A percentile compares a stretch with the other conserved stretches of the same genome.
phyloP scores from a whole-genome alignment of 2,329 filamentous ascomycete species.

The Verticillium longisporum region DNA sequence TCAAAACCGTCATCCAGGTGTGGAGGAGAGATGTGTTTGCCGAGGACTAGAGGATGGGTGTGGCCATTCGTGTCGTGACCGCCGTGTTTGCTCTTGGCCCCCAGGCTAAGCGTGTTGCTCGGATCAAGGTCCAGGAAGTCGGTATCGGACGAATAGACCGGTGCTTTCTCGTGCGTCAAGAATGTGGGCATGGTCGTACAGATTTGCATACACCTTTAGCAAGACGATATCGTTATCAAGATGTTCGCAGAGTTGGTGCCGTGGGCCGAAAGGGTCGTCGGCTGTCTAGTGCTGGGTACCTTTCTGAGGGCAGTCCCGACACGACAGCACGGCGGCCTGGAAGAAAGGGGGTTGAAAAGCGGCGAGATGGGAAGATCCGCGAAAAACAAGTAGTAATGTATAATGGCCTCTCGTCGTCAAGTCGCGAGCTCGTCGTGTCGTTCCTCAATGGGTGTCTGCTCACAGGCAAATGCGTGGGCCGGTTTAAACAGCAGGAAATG shows the following conservation, averaged over 20 bases:
- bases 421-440: neutral
- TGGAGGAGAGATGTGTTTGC: constrained; percentile 30
- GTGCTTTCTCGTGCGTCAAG: constrained; percentile 37
- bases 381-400: neutral
- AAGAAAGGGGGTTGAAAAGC: neutral
- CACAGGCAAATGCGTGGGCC: neutral
- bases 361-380: neutral
- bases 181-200: constrained; percentile 43
- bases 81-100: constrained; percentile 13
- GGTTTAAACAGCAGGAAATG: neutral
- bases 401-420: neutral
- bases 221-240: neutral
- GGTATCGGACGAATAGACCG: constrained; percentile 31
- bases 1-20: constrained; percentile 44
- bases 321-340: neutral
- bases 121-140: constrained; percentile 38
- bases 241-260: neutral
- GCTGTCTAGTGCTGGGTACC: neutral
- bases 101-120: constrained; percentile 27
- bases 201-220: neutral
- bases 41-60: constrained; percentile 18
- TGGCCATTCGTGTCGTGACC: constrained; percentile 25
- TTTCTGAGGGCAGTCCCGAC: neutral
- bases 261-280: neutral
- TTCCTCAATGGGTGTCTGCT: neutral